A percentile compares a stretch with the other conserved stretches of the same genome.
phyloP scores from a whole-genome alignment of 2,329 filamentous ascomycete genomes.

The Penicillium frequentans region DNA sequence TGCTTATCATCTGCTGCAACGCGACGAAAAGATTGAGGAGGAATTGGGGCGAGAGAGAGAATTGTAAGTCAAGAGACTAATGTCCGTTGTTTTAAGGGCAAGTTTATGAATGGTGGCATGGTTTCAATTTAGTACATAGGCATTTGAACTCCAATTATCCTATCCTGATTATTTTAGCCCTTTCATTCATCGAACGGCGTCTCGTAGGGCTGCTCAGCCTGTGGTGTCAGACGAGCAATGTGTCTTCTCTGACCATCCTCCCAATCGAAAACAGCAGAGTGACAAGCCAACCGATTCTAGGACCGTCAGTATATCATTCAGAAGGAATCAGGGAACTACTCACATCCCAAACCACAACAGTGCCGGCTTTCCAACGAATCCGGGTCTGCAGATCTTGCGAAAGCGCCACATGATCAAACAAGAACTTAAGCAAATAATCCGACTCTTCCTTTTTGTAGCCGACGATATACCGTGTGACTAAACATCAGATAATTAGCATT shows the following conservation, averaged over 20 bases:
- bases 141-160: neutral
- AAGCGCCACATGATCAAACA: conserved; percentile 72
- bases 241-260: conserved; percentile 74
- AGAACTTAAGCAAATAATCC: conserved; percentile 72
- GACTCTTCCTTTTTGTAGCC: conserved; percentile 86
- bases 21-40: neutral
- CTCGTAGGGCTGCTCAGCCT: conserved; percentile 76
- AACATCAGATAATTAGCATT: neutral
- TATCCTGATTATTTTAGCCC: neutral
- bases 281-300: conserved; percentile 71
- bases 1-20: neutral
- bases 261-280: conserved; percentile 82
- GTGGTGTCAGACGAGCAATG: conserved; percentile 77
- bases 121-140: neutral
- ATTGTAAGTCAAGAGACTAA: neutral
- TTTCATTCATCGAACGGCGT: conserved; percentile 54
- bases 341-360: conserved; percentile 80
- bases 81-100: neutral
- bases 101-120: neutral
- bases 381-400: conserved; percentile 72
- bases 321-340: conserved; percentile 19
- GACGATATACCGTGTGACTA: conserved; percentile 76
- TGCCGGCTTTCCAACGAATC: conserved; percentile 75
- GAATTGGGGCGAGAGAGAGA: neutral
- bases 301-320: conserved; percentile 8